These are phyloP conservation scores for Lagenaria siceraria DNA, from an alignment of 306 rosid genomes.

Conservation along the genomic window DNA sequence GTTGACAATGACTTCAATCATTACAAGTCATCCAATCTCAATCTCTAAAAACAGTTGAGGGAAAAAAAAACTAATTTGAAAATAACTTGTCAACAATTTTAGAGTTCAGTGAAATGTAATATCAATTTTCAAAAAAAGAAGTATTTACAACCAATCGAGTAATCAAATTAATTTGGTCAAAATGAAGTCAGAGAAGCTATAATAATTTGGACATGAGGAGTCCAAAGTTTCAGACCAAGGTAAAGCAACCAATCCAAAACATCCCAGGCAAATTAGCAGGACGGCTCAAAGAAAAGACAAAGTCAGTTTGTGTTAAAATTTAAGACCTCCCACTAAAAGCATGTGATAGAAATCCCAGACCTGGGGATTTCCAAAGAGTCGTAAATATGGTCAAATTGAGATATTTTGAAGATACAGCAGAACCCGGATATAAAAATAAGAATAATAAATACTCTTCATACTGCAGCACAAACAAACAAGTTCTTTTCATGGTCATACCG, in stretches of 20 bases:
- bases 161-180: neutral
- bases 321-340: neutral
- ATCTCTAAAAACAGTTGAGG: neutral
- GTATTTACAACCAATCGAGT: neutral
- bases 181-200: neutral
- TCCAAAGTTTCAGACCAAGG: neutral
- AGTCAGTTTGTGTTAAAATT: neutral
- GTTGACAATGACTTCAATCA: neutral
- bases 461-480: neutral
- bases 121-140: neutral
- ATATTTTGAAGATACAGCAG: neutral
- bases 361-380: neutral
- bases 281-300: neutral
- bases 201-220: neutral
- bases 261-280: neutral
- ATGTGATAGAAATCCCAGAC: neutral
- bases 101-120: neutral
- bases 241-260: neutral
- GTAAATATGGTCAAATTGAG: neutral
- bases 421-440: neutral
- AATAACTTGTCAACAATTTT: neutral
- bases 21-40: neutral
- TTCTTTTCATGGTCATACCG: constrained; percentile 23
- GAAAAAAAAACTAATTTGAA: neutral
- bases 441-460: neutral